A percentile compares a stretch with the other conserved stretches of the same genome.
phyloP scores from a whole-genome alignment of 1,284 basidiomycete genomes.

The Salmacisia buchloeana region DNA sequence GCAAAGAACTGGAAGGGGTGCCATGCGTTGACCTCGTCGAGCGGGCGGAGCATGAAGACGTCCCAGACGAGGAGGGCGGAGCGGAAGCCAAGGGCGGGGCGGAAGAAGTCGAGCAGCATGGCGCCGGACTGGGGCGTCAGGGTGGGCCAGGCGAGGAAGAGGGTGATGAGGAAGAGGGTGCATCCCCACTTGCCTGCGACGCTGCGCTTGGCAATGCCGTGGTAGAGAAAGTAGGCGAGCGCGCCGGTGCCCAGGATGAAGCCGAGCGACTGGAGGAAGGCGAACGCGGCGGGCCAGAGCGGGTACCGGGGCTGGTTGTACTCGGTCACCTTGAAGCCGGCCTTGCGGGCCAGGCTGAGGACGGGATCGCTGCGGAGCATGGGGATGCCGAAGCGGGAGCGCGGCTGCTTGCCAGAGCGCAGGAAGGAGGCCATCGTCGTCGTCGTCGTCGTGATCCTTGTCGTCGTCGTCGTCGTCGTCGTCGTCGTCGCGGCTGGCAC shows the following conservation, averaged over 20 bases:
- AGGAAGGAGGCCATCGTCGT: not conserved
- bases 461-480: not conserved
- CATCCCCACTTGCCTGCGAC: constrained; percentile 22
- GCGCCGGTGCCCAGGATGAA: constrained; percentile 33
- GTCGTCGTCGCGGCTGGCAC: not conserved
- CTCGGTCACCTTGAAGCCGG: constrained; percentile 25
- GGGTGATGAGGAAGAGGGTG: constrained; percentile 18
- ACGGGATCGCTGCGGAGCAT: constrained; percentile 13
- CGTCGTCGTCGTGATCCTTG: not conserved
- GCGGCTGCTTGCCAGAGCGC: not conserved
- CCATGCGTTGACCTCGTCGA: constrained; percentile 40
- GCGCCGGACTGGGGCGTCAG: constrained; percentile 32
- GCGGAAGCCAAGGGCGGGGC: constrained; percentile 46
- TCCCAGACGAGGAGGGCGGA: constrained; percentile 45
- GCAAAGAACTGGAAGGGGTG: constrained; percentile 33
- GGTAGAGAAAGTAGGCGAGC: constrained; percentile 38
- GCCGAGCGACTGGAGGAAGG: constrained; percentile 23
- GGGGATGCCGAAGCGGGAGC: not conserved
- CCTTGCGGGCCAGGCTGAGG: constrained; percentile 6
- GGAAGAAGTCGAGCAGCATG: constrained; percentile 45
- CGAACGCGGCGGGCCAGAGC: constrained; percentile 21
- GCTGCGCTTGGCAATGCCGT: constrained; percentile 27
- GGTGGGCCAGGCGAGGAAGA: constrained; percentile 37
- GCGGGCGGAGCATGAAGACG: constrained; percentile 41
- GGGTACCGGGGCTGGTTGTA: constrained; percentile 40